Evolutionary conservation across 805 yeast species (phyloP).

Genomic region (Candida gorgasii): DNA sequence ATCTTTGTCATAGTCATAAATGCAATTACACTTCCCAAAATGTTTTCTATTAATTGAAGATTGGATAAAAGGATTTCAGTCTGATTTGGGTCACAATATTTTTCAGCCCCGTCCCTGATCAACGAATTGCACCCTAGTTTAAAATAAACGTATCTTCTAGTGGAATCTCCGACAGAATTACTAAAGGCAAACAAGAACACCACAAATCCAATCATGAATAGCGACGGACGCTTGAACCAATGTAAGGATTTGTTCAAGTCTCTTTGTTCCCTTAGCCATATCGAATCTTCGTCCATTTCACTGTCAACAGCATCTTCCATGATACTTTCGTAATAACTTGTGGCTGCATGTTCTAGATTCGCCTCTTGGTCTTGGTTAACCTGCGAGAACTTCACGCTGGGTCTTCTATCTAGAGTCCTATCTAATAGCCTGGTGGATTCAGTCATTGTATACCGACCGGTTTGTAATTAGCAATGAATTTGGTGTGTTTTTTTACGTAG

Average conservation of each 20-base stretch:
- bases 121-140: slow-evolving; percentile 31
- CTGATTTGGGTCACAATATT: slow-evolving; percentile 30
- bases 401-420: slow-evolving; percentile 4
- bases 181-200: slow-evolving; percentile 46
- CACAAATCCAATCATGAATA: slow-evolving; percentile 47
- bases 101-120: slow-evolving; percentile 12
- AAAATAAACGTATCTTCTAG: slow-evolving; percentile 38
- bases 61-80: slow-evolving; percentile 46
- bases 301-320: slow-evolving; percentile 31
- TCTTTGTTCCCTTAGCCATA: slow-evolving; percentile 54
- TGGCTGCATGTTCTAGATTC: slow-evolving; percentile 30
- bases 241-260: slow-evolving; percentile 39
- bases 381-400: slow-evolving; percentile 11
- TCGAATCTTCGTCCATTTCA: slow-evolving; percentile 40
- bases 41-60: slow-evolving; percentile 45
- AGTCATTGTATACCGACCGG: background rate
- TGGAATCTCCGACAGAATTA: slow-evolving; percentile 36
- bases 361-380: slow-evolving; percentile 11
- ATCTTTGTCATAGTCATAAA: slow-evolving; percentile 58
- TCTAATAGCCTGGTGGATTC: slow-evolving; percentile 3
- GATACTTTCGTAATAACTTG: slow-evolving; percentile 43
- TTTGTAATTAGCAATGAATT: background rate
- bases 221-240: slow-evolving; percentile 62
- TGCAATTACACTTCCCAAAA: slow-evolving; percentile 46
- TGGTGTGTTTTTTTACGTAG: no score